Base-by-base conservation (phyloP, 1,139 yeast genomes). In the Zygoascus meyerae region DNA sequence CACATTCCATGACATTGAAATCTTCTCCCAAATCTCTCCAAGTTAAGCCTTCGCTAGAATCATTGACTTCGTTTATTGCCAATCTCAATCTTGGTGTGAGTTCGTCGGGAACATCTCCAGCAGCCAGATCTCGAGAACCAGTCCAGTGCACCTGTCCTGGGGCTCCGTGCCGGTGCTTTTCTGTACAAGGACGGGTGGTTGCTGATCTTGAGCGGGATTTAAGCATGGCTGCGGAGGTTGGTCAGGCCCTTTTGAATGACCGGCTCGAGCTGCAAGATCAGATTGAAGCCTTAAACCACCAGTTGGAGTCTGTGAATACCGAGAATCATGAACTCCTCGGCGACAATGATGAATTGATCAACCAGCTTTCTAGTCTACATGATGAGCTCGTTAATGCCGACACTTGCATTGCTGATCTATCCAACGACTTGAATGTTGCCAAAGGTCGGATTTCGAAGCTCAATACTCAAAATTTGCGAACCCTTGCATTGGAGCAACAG, bases 201-300 rank as follows among this genome's bases (percentile, higher is more conserved):
- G 43, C 44, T 7, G 46, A 51, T 18, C 52, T 60, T 7, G 55
- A 57, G 42, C 45, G 38, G 15, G 61, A 59, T 35, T 55, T 60
- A 16, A 52, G 46, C 26, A 50, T 53, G 1, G 60, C 63, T 11
- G 64, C 62, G 5, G 60, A 58, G 44, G 56, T 58, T 1, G 64
- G 64, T 12, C 58, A 58, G 42, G 61, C 59, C 3, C 50, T 60
- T 21, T 46, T 60, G 30, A 34, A 45, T 7, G 55, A 52, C 15
- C 50, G 50, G 40, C 40, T 48, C 17, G 46, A 32, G 21, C 44
- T 55, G 59, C 52, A 48, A 31, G 37, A 34, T 14, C 45, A 51
- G 38, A 50, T 58, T 17, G 54, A 53, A 15, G 47, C 34, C 17
- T 43, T 57, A 30, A 45, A 51, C 17, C 40, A 44, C 14, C 48